Percentiles rank a stretch among this genome's conserved stretches.
Evolutionary conservation across 345 rosid species (phyloP).

Genomic region (Eucalyptus decipiens): DNA sequence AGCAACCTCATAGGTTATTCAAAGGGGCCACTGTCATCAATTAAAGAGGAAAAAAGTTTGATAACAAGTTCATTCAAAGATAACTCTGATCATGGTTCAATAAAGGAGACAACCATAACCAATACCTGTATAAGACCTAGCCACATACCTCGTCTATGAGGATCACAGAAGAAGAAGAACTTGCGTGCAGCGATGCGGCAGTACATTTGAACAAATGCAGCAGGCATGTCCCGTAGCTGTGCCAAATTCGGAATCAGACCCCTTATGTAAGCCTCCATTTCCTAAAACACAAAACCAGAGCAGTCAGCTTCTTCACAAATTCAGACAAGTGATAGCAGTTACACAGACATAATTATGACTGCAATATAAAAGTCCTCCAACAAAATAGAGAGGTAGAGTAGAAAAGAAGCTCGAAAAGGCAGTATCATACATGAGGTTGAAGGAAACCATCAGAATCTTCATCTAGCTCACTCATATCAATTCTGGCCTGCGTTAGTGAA

Average conservation of each 20-base stretch:
- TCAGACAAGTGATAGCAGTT: background rate
- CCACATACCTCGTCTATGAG: slow-evolving; percentile 86
- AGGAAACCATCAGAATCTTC: slow-evolving; percentile 99
- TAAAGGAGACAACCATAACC: background rate
- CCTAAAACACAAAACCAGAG: slow-evolving; percentile 34
- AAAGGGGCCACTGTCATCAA: background rate
- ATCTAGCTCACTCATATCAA: slow-evolving; percentile 99
- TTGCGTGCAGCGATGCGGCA: slow-evolving; percentile 97
- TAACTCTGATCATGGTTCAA: background rate
- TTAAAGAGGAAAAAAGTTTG: background rate
- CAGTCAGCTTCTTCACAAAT: background rate
- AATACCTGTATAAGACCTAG: background rate
- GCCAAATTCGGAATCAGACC: slow-evolving; percentile 98
- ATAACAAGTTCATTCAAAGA: background rate
- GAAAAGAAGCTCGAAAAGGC: background rate
- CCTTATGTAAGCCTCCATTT: slow-evolving; percentile 89
- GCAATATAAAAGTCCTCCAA: background rate
- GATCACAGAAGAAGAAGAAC: slow-evolving; percentile 99
- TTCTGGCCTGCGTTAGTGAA: slow-evolving; percentile 97
- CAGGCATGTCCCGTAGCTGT: slow-evolving; percentile 91
- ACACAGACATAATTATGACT: background rate
- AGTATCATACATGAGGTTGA: slow-evolving; percentile 52
- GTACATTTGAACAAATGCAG: slow-evolving; percentile 72
- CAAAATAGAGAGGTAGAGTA: background rate
- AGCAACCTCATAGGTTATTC: background rate